phyloP scores from a whole-genome alignment of 192 early-diverging fungal species.

The Coemansia sp. region DNA sequence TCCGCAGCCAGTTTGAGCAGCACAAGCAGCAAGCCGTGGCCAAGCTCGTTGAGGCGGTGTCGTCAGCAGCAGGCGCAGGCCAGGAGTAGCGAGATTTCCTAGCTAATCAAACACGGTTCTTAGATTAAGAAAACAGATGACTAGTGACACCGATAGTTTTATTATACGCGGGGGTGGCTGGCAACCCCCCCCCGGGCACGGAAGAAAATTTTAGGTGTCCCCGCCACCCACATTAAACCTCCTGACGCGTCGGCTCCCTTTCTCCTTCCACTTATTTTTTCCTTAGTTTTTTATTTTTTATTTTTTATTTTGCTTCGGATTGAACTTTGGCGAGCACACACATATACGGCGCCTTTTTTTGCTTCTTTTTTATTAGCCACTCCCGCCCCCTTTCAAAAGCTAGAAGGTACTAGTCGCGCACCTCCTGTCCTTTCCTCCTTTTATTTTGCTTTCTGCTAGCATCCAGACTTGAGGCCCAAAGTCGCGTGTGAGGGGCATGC shows the following conservation, averaged over 20 bases:
- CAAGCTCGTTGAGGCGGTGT: constrained; percentile 41
- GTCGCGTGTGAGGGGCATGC: no score
- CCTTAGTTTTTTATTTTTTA: background rate
- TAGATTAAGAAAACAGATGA: no score
- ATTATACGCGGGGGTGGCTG: background rate
- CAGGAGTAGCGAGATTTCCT: background rate
- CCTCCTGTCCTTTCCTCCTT: no score
- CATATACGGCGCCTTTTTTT: background rate
- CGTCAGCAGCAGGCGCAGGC: background rate
- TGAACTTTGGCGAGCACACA: no score
- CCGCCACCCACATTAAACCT: background rate
- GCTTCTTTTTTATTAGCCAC: background rate
- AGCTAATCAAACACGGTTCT: background rate
- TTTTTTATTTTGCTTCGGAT: background rate
- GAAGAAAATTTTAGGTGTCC: constrained; percentile 6
- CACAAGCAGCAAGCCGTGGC: constrained; percentile 39
- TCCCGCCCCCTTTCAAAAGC: no score
- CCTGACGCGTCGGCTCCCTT: background rate
- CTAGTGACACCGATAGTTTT: background rate
- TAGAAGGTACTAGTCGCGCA: no score
- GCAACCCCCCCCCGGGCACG: constrained; percentile 3
- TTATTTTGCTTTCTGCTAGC: background rate
- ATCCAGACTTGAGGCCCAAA: no score
- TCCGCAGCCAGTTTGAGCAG: constrained; percentile 41
- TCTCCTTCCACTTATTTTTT: background rate